Evolutionary conservation across 163 green algal species (phyloP), one percentile per base, ranked within the genome.

Genomic region (Smithsoniella earleae): DNA sequence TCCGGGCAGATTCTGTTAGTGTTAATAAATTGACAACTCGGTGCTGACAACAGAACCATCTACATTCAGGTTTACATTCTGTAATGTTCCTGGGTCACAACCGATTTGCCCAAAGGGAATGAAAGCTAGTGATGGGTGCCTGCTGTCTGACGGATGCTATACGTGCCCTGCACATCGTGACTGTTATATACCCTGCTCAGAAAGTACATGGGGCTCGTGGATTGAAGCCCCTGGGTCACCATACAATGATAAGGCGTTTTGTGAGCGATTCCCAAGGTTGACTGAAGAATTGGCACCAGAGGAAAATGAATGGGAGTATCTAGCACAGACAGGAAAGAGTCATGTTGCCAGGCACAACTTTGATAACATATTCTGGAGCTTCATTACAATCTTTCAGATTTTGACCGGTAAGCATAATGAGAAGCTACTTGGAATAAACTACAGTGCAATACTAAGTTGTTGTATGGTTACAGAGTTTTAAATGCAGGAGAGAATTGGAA

Each of bases 371-470:
- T 82, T 76, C 37, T 81, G 62, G 75, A 66, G 76, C 3, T 64
- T 86, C 40, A 77, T 90, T 27, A 83, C 80, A 6, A 76, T 87
- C 13, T 91, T 88, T 74, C 77, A 86, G 76, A 73, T 69, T 40
- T 34, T 69, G 20, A 69, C 58, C 16, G 58, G 58, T 69, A 34
- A 0, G 58, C 18, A 30, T n/a, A n/a, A n/a, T n/a, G n/a, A n/a
- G n/a, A n/a, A n/a, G n/a, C n/a, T n/a, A n/a, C n/a, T n/a, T n/a
- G n/a, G n/a, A n/a, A n/a, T n/a, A n/a, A n/a, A n/a, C n/a, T n/a
- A n/a, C n/a, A n/a, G n/a, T n/a, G n/a, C n/a, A n/a, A n/a, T n/a
- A n/a, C n/a, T n/a, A n/a, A n/a, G n/a, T n/a, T n/a, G n/a, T n/a
- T n/a, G n/a, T n/a, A n/a, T n/a, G n/a, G n/a, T n/a, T n/a, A n/a